Conservation (phyloP, 2,329 filamentous ascomycete species). For the Aspergillus ochraceus region DNA sequence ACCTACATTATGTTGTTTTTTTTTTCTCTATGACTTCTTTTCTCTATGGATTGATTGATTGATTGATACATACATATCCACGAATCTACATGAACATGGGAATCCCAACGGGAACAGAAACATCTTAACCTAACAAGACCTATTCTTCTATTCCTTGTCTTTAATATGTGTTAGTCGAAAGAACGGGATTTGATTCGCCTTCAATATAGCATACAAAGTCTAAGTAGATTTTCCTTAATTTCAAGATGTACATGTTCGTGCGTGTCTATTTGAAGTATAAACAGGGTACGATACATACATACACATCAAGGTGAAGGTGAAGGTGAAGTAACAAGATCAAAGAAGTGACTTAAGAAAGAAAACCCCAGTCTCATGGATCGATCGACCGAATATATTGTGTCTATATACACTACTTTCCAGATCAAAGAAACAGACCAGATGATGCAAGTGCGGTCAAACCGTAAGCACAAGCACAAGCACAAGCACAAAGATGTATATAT, state of each 20-base stretch:
- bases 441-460: neutral
- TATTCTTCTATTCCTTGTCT: too few species aligned
- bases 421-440: neutral
- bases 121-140: neutral
- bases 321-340: too few species aligned
- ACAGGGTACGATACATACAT: neutral
- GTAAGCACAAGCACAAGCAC: neutral
- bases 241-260: too few species aligned
- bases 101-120: neutral
- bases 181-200: too few species aligned
- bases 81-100: neutral
- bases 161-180: too few species aligned
- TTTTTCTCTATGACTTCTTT: neutral
- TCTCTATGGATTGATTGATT: neutral
- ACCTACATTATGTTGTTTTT: neutral
- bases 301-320: neutral
- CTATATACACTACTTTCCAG: neutral
- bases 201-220: neutral
- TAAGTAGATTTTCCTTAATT: too few species aligned
- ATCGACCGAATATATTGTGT: neutral
- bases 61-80: neutral
- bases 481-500: neutral
- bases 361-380: too few species aligned
- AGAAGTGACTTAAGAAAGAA: too few species aligned
- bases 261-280: neutral